These are phyloP conservation scores for Penicillium aurantiogriseum DNA, from an alignment of 2,329 filamentous ascomycete genomes.

Conservation along the genomic window DNA sequence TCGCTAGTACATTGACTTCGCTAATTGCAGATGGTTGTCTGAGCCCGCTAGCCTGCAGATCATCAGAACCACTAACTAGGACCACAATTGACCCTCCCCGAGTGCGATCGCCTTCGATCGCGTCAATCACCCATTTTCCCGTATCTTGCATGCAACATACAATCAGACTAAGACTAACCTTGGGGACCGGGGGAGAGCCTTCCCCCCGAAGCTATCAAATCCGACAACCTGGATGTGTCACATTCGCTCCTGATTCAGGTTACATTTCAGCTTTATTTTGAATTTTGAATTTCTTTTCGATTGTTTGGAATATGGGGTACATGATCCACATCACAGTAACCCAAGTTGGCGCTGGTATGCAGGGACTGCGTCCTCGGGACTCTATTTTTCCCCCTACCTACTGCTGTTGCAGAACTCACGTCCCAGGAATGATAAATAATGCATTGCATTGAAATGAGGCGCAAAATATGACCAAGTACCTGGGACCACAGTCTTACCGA, in stretches of 20 bases:
- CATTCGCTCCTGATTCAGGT: conserved; percentile 16
- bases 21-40: background rate
- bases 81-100: conserved; percentile 5
- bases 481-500: conserved; percentile 1
- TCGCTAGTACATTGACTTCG: background rate
- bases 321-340: conserved; percentile 9
- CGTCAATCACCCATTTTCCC: conserved; percentile 8
- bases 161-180: conserved; percentile 13
- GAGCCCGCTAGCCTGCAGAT: conserved; percentile 10
- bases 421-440: conserved; percentile 5
- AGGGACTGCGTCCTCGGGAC: conserved; percentile 14
- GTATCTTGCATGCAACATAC: conserved; percentile 20
- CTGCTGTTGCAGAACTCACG: background rate
- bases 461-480: conserved; percentile 11
- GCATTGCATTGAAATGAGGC: conserved; percentile 8
- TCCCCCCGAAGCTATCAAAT: conserved; percentile 23
- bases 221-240: conserved; percentile 21
- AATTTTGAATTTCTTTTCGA: background rate
- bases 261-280: background rate
- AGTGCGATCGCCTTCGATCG: conserved; percentile 11
- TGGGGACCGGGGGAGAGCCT: conserved; percentile 17
- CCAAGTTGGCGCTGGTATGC: conserved; percentile 19
- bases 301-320: conserved; percentile 3
- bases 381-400: conserved; percentile 1
- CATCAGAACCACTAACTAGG: conserved; percentile 2